Conservation (phyloP, 352 stramenopile genomes). For the Paralagenidium karlingii region DNA sequence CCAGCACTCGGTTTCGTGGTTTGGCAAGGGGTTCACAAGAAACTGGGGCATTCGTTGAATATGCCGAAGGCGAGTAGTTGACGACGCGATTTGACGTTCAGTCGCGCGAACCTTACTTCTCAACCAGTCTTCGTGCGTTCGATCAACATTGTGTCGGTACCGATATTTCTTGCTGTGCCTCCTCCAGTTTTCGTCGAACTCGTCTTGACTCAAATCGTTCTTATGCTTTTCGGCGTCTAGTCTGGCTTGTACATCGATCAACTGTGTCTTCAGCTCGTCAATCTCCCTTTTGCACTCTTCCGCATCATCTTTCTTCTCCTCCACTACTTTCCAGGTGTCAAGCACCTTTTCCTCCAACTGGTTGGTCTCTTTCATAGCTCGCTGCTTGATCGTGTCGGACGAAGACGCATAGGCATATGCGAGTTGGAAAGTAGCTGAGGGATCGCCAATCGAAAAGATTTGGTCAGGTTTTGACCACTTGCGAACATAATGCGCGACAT, state of each 20-base stretch:
- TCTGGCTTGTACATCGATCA: too few relatives aligned
- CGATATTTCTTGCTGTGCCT: neutral
- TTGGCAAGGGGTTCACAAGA: slow-evolving; percentile 18
- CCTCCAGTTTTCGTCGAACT: too few relatives aligned
- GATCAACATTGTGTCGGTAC: neutral
- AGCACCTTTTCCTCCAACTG: neutral
- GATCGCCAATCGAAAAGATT: slow-evolving; percentile 28
- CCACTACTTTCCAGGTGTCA: neutral
- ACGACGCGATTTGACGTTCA: neutral
- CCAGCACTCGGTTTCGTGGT: slow-evolving; percentile 6
- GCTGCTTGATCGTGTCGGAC: slow-evolving; percentile 1
- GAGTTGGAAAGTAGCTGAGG: slow-evolving; percentile 24
- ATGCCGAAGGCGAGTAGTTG: neutral
- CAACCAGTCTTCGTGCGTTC: neutral
- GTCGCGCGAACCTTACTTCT: neutral
- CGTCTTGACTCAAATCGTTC: too few relatives aligned
- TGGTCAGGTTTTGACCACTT: slow-evolving; percentile 6
- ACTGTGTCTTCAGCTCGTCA: too few relatives aligned
- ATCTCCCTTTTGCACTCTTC: too few relatives aligned
- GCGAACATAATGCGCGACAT: slow-evolving; percentile 25
- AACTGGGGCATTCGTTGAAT: slow-evolving; percentile 10
- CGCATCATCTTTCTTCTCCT: slow-evolving; percentile 1
- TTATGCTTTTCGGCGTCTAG: too few relatives aligned
- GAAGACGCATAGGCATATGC: slow-evolving; percentile 8
- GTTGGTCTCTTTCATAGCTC: neutral